phyloP scores from a whole-genome alignment of 2,329 filamentous ascomycete species.

The Juglanconis juglandina region DNA sequence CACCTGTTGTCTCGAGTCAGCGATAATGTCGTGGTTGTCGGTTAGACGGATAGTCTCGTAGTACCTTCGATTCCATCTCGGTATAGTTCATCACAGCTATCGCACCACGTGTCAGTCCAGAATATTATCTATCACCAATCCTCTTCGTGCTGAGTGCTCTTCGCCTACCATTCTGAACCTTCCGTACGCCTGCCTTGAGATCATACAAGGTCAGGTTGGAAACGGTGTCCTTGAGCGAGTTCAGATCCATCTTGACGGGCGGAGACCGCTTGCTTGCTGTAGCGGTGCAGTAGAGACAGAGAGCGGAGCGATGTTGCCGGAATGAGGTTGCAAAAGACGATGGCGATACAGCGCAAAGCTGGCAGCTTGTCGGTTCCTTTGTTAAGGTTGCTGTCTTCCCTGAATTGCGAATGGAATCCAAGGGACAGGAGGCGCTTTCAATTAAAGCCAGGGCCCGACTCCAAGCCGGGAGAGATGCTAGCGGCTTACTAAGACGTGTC shows the following conservation, averaged over 20 bases:
- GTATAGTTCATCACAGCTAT: constrained; percentile 96
- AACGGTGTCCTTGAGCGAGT: constrained; percentile 79
- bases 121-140: neutral
- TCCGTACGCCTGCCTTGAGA: constrained; percentile 88
- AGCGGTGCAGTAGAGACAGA: neutral
- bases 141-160: neutral
- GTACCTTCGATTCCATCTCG: constrained; percentile 76
- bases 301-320: neutral
- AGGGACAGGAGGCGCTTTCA: constrained; percentile 1
- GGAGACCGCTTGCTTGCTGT: neutral
- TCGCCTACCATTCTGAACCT: constrained; percentile 87
- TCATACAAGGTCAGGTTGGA: constrained; percentile 92
- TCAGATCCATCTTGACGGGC: constrained; percentile 70
- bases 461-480: neutral
- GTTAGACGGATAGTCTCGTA: neutral
- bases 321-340: neutral
- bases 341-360: neutral
- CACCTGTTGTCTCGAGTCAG: constrained; percentile 52
- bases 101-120: neutral
- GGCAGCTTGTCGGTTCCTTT: neutral
- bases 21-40: constrained; percentile 17
- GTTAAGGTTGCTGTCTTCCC: neutral
- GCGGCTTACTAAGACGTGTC: constrained; percentile 2
- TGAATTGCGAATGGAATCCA: neutral
- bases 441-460: neutral